Conservation (phyloP, 176 grass and related monocot genomes). For the Aegilops speltoides region DNA sequence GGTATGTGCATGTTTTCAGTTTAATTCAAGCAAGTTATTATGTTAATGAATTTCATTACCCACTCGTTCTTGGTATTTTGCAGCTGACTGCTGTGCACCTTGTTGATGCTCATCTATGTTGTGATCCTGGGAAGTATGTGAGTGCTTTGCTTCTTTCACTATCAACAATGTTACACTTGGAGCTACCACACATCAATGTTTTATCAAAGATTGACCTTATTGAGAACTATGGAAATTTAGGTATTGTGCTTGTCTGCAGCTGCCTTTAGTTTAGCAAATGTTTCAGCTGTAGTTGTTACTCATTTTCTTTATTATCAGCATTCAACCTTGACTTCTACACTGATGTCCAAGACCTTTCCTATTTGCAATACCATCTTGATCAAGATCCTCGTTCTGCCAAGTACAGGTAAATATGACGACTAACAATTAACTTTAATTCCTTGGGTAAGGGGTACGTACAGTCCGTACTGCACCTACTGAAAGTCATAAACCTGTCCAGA, state of each 20-base stretch:
- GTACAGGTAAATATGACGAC: slow-evolving; percentile 55
- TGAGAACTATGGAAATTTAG: slow-evolving; percentile 86
- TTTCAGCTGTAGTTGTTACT: slow-evolving; percentile 11
- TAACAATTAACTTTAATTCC: neutral
- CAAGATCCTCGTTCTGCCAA: slow-evolving; percentile 92
- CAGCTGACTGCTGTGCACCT: slow-evolving; percentile 86
- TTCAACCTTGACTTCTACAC: slow-evolving; percentile 97
- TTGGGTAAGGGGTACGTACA: neutral
- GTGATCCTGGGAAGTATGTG: slow-evolving; percentile 98
- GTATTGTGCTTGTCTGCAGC: slow-evolving; percentile 30
- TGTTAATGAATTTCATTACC: slow-evolving; percentile 3
- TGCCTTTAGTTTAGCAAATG: slow-evolving; percentile 26
- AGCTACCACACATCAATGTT: slow-evolving; percentile 91
- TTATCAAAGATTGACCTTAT: slow-evolving; percentile 98
- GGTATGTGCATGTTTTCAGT: slow-evolving; percentile 42
- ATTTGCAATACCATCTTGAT: slow-evolving; percentile 82
- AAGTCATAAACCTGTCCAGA: neutral
- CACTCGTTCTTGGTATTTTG: slow-evolving; percentile 24
- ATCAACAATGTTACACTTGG: slow-evolving; percentile 89
- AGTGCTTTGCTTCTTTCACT: slow-evolving; percentile 95
- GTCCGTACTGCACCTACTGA: neutral
- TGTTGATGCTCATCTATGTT: slow-evolving; percentile 91
- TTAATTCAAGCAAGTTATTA: neutral
- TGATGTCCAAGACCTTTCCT: slow-evolving; percentile 91
- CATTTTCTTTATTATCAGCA: slow-evolving; percentile 52